phyloP scores from a whole-genome alignment of 1,284 basidiomycete species.

The Rhodofomes roseus region DNA sequence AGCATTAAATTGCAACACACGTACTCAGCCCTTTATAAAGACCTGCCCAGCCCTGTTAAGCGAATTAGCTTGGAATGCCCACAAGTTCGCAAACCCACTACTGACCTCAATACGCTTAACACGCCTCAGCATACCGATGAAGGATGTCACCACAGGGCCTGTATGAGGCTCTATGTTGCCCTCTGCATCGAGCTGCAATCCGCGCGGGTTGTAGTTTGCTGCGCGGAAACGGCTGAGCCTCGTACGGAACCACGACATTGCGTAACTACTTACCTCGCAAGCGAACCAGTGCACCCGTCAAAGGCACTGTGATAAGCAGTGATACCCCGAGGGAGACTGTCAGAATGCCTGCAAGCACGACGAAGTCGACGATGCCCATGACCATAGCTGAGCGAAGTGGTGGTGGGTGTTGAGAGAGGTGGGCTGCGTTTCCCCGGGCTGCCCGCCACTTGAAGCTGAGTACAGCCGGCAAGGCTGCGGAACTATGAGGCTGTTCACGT shows the following conservation, averaged over 20 bases:
- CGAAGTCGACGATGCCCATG: slow-evolving; percentile 10
- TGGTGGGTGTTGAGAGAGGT: background rate
- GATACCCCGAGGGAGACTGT: slow-evolving; percentile 50
- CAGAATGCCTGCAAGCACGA: slow-evolving; percentile 37
- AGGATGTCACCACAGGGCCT: slow-evolving; percentile 60
- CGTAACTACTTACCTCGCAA: slow-evolving; percentile 39
- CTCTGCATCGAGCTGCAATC: slow-evolving; percentile 78
- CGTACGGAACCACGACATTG: background rate
- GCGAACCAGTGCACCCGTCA: slow-evolving; percentile 66
- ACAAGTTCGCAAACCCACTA: background rate
- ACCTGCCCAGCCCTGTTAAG: slow-evolving; percentile 65
- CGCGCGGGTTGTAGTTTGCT: slow-evolving; percentile 80
- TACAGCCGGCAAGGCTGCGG: slow-evolving; percentile 8
- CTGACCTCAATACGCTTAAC: slow-evolving; percentile 75
- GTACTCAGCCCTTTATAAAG: slow-evolving; percentile 82
- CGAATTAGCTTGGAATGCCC: background rate
- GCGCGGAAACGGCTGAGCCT: background rate
- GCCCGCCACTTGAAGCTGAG: slow-evolving; percentile 1
- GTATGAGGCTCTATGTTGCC: slow-evolving; percentile 74
- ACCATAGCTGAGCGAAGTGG: background rate
- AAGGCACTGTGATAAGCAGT: slow-evolving; percentile 44
- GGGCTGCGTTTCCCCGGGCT: background rate
- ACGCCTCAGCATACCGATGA: slow-evolving; percentile 68
- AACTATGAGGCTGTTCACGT: slow-evolving; percentile 1
- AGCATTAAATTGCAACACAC: slow-evolving; percentile 24